Conservation (phyloP, 2,329 filamentous ascomycete genomes). For the Huntiella abstrusa region DNA sequence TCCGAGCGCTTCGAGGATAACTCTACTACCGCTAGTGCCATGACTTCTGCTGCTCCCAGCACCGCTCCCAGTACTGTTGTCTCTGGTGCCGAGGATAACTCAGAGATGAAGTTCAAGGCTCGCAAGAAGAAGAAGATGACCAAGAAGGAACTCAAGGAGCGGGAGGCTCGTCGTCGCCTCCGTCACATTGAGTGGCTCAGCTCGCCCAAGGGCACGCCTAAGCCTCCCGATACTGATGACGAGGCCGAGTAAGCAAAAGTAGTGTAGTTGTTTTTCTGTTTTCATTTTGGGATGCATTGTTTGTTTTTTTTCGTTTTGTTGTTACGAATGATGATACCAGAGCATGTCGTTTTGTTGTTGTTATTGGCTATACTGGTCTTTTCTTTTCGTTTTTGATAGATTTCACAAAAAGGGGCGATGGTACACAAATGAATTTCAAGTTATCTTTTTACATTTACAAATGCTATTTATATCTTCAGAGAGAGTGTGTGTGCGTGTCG, state of each 20-base stretch:
- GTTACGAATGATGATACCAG: slow-evolving; percentile 9
- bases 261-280: neutral
- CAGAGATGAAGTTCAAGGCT: slow-evolving; percentile 68
- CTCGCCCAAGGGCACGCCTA: slow-evolving; percentile 66
- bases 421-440: no score
- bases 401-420: no score
- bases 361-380: no score
- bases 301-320: neutral
- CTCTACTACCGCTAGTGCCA: slow-evolving; percentile 39
- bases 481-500: no score
- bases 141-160: slow-evolving; percentile 86
- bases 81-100: slow-evolving; percentile 65
- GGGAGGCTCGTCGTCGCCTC: slow-evolving; percentile 68
- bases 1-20: slow-evolving; percentile 77
- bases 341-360: no score
- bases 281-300: neutral
- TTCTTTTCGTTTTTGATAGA: no score
- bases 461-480: no score
- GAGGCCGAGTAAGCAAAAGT: slow-evolving; percentile 29
- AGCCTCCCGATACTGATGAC: slow-evolving; percentile 60
- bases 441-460: no score
- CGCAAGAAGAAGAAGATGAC: slow-evolving; percentile 99
- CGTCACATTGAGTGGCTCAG: slow-evolving; percentile 76
- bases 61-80: slow-evolving; percentile 48
- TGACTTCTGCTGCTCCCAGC: slow-evolving; percentile 34